These are phyloP conservation scores for Xanthoconium separans DNA, from an alignment of 1,284 basidiomycete genomes.

Conservation along the genomic window DNA sequence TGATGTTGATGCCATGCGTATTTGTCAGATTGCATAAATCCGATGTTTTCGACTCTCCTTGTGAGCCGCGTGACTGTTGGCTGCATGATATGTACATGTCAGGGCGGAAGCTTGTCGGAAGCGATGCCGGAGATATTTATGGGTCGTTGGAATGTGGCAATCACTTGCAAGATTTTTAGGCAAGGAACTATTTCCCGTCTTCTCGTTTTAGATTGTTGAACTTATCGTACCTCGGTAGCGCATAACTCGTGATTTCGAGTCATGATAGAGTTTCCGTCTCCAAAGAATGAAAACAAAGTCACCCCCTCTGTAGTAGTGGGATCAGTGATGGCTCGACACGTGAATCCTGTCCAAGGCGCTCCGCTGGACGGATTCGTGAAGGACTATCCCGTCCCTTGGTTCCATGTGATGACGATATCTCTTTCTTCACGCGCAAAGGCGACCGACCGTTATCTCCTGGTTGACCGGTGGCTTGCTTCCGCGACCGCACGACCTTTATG, in stretches of 20 bases:
- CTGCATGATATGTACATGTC: not conserved
- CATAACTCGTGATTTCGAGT: constrained; percentile 1
- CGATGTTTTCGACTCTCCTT: not conserved
- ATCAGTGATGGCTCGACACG: not conserved
- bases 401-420: not conserved
- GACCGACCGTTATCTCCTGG: not conserved
- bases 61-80: constrained; percentile 6
- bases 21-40: not conserved
- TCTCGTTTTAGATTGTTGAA: constrained; percentile 1
- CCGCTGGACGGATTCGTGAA: not conserved
- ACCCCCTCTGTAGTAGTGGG: too few species aligned
- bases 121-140: not conserved
- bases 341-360: not conserved
- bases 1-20: constrained; percentile 3
- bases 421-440: not conserved
- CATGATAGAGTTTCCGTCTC: not conserved
- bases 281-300: not conserved
- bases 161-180: not conserved
- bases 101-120: not conserved
- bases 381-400: not conserved
- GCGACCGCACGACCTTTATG: constrained; percentile 9
- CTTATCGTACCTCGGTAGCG: constrained; percentile 1
- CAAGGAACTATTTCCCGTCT: not conserved
- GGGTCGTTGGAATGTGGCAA: not conserved
- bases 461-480: constrained; percentile 2